These are phyloP conservation scores for Pyricularia sp. DNA, from an alignment of 2,329 filamentous ascomycete species.

Conservation along the genomic window DNA sequence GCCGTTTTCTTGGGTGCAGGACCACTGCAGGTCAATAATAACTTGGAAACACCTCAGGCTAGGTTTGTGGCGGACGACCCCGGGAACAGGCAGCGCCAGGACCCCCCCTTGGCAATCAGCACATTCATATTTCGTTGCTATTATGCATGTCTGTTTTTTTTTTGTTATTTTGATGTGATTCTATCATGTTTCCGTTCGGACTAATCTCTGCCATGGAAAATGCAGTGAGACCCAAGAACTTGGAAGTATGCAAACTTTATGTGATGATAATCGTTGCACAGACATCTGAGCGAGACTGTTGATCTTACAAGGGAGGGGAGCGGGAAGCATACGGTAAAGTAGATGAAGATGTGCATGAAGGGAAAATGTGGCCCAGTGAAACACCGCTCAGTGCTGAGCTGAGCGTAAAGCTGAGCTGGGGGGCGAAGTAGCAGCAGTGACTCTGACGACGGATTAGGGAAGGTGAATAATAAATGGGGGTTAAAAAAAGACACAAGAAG, in stretches of 20 bases:
- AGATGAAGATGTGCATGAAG: not conserved
- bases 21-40: not conserved
- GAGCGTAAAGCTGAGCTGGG: not conserved
- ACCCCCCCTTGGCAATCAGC: not conserved
- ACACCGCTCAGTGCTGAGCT: not conserved
- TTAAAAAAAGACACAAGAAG: not conserved
- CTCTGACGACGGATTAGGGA: not conserved
- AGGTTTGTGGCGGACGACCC: not conserved
- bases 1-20: not conserved
- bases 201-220: not conserved
- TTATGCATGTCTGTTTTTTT: not conserved
- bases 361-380: not conserved
- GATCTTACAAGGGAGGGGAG: not conserved
- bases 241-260: not conserved
- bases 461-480: not conserved
- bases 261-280: not conserved
- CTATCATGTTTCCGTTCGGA: not conserved
- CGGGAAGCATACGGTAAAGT: not conserved
- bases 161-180: not conserved
- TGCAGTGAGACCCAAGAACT: not conserved
- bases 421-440: not conserved
- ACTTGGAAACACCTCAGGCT: not conserved
- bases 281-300: not conserved
- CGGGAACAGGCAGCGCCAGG: not conserved
- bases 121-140: not conserved